Conservation (phyloP, 139 green algal genomes). For the Chlorella sp. region DNA sequence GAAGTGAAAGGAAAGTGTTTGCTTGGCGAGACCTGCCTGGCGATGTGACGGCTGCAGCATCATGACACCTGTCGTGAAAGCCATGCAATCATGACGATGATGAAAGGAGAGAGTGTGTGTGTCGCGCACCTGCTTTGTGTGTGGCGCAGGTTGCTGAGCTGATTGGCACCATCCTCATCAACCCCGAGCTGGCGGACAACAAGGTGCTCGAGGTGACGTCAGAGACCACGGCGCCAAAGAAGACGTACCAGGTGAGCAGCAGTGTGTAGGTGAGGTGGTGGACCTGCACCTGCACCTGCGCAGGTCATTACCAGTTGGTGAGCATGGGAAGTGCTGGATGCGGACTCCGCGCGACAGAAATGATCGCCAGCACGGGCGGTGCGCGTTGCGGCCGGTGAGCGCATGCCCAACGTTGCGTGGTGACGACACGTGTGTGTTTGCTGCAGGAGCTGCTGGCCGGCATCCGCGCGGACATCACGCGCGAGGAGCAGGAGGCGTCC, state of each 20-base stretch:
- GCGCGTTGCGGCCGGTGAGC: too few relatives aligned
- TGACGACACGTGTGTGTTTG: too few relatives aligned
- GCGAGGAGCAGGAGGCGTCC: background rate
- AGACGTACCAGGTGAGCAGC: constrained; percentile 23
- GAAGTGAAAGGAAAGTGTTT: background rate
- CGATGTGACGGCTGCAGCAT: background rate
- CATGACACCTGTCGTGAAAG: background rate
- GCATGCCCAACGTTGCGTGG: too few relatives aligned
- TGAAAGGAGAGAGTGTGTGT: background rate
- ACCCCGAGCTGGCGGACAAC: constrained; percentile 59
- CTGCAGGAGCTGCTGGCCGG: constrained; percentile 13
- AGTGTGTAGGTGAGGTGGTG: background rate
- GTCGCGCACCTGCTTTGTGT: background rate
- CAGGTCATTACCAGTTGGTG: background rate
- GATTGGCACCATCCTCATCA: constrained; percentile 48
- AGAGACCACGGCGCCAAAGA: constrained; percentile 45
- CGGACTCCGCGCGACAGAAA: background rate
- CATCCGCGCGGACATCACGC: constrained; percentile 4
- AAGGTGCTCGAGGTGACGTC: constrained; percentile 84
- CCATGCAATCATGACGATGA: background rate
- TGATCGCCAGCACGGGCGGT: background rate
- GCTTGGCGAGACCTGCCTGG: background rate
- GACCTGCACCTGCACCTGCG: background rate
- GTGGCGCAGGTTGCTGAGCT: constrained; percentile 69
- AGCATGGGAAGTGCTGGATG: background rate